These are phyloP conservation scores for Neurospora discreta DNA, from an alignment of 495 filamentous ascomycete species.

Conservation along the genomic window DNA sequence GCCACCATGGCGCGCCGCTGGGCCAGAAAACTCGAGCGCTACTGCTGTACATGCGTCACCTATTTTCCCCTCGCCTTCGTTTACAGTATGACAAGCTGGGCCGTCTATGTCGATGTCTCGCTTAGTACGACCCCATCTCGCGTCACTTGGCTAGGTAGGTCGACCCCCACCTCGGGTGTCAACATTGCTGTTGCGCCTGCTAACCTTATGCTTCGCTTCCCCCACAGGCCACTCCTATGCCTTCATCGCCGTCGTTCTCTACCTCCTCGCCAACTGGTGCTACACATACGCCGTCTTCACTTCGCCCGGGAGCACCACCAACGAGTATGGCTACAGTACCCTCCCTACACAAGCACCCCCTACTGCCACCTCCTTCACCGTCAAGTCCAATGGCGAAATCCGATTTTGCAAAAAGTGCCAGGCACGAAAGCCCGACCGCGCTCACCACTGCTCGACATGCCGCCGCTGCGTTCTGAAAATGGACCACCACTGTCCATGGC, in stretches of 20 bases:
- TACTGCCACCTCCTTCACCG: conserved; percentile 65
- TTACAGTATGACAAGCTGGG: conserved; percentile 82
- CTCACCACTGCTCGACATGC: conserved; percentile 94
- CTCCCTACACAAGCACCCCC: conserved; percentile 37
- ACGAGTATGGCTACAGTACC: conserved; percentile 38
- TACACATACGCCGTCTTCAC: conserved; percentile 92
- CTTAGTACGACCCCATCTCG: conserved; percentile 53
- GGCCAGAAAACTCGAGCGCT: conserved; percentile 69
- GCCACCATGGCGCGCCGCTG: conserved; percentile 40
- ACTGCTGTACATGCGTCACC: conserved; percentile 66
- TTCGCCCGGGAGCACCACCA: conserved; percentile 59
- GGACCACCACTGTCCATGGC: conserved; percentile 98
- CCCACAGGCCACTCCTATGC: conserved; percentile 32
- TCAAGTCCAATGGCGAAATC: conserved; percentile 74
- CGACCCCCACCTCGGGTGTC: not conserved
- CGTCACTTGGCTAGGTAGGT: conserved; percentile 56
- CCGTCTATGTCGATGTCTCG: conserved; percentile 71
- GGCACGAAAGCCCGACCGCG: conserved; percentile 82
- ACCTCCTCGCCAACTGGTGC: conserved; percentile 68
- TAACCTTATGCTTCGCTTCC: not conserved
- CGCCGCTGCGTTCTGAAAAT: conserved; percentile 92
- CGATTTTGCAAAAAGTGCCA: conserved; percentile 98
- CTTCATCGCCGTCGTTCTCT: conserved; percentile 57
- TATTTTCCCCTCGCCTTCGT: conserved; percentile 87
- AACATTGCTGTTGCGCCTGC: not conserved